phyloP scores from a whole-genome alignment of 2,329 filamentous ascomycete genomes.

The Aspergillus sp. region DNA sequence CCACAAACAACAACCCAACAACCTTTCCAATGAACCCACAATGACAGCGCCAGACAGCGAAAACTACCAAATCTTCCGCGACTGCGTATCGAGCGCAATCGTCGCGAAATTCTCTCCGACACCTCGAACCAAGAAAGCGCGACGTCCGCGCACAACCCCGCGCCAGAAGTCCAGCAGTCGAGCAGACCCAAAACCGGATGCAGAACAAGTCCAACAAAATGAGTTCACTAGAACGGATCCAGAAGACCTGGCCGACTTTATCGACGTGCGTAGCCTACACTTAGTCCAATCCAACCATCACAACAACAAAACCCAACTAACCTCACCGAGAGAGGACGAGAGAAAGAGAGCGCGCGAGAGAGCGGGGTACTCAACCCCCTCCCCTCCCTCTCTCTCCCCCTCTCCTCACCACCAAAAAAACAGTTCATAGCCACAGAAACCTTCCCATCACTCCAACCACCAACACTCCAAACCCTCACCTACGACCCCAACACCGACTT shows the following conservation, averaged over 20 bases:
- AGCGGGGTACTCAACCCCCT: background rate
- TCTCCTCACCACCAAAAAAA: background rate
- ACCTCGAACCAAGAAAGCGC: constrained; percentile 46
- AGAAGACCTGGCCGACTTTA: constrained; percentile 76
- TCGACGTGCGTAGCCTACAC: constrained; percentile 54
- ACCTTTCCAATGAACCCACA: constrained; percentile 1
- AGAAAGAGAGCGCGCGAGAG: background rate
- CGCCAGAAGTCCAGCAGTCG: constrained; percentile 1
- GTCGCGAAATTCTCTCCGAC: constrained; percentile 59
- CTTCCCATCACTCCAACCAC: constrained; percentile 63
- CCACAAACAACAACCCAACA: background rate
- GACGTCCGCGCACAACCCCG: background rate
- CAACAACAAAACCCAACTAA: background rate
- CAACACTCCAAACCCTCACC: constrained; percentile 61
- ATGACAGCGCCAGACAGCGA: constrained; percentile 36
- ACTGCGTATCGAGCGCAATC: constrained; percentile 70
- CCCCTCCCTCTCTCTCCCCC: background rate
- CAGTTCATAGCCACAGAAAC: constrained; percentile 70
- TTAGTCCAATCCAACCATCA: background rate
- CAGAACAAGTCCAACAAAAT: background rate
- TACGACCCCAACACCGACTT: constrained; percentile 57
- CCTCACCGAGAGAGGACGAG: background rate
- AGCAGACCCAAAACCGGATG: background rate
- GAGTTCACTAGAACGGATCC: constrained; percentile 44
- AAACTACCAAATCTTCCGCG: constrained; percentile 71